Conservation (phyloP, 2,329 filamentous ascomycete genomes). For the Beauveria sp. region DNA sequence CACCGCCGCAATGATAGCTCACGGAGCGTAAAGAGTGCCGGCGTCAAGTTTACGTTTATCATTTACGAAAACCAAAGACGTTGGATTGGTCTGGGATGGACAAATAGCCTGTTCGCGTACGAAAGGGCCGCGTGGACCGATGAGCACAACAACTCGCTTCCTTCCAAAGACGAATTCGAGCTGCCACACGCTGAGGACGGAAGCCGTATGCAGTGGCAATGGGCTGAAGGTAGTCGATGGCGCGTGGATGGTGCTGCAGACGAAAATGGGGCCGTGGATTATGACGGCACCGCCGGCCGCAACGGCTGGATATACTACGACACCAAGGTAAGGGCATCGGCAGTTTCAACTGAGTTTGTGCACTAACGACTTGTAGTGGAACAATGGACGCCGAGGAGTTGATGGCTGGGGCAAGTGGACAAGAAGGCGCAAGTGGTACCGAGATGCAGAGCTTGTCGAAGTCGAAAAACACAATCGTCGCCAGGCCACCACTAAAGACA, state of each 20-base stretch:
- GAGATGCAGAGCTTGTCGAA: slow-evolving; percentile 92
- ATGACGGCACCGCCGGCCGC: slow-evolving; percentile 52
- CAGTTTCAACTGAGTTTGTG: slow-evolving; percentile 61
- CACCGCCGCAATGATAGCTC: slow-evolving; percentile 19
- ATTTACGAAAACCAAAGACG: slow-evolving; percentile 93
- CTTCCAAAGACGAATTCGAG: slow-evolving; percentile 63
- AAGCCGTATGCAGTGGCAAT: slow-evolving; percentile 54
- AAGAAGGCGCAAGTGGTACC: slow-evolving; percentile 87
- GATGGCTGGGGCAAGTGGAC: slow-evolving; percentile 97
- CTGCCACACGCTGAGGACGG: slow-evolving; percentile 55
- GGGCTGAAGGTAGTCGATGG: slow-evolving; percentile 84
- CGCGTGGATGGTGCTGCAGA: slow-evolving; percentile 68
- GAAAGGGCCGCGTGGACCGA: slow-evolving; percentile 91
- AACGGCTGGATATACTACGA: slow-evolving; percentile 97
- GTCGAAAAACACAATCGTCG: slow-evolving; percentile 33
- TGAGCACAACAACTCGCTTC: slow-evolving; percentile 79
- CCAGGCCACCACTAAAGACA: slow-evolving; percentile 30
- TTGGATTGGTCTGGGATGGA: slow-evolving; percentile 95
- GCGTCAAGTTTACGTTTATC: slow-evolving; percentile 92
- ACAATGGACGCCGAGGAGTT: slow-evolving; percentile 71
- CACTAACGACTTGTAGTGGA: slow-evolving; percentile 54
- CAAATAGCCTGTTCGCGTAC: slow-evolving; percentile 80
- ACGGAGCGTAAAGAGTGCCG: slow-evolving; percentile 53
- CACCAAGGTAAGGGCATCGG: slow-evolving; percentile 77
- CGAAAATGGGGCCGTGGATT: slow-evolving; percentile 35